Evolutionary conservation across 306 rosid species (phyloP).

Genomic region (Sesbania bispinosa): DNA sequence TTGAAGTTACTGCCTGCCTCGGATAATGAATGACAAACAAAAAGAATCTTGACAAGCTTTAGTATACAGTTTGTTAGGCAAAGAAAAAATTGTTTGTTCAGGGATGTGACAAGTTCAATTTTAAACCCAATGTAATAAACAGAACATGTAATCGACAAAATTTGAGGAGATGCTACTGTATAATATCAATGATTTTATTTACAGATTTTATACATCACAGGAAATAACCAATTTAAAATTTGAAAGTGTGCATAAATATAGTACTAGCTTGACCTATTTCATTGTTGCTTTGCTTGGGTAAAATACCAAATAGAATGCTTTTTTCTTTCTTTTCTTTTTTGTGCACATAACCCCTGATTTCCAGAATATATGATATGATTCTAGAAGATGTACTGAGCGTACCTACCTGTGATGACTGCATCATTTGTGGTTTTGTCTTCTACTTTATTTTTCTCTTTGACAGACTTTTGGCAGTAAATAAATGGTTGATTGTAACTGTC

Average conservation of each 20-base stretch:
- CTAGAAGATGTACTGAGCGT: background rate
- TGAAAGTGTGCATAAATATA: background rate
- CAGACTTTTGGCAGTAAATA: background rate
- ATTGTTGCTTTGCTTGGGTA: background rate
- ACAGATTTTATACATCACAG: background rate
- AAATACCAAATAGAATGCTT: background rate
- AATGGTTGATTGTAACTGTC: slow-evolving; percentile 2
- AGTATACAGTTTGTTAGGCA: background rate
- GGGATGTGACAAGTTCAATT: background rate
- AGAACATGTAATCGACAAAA: background rate
- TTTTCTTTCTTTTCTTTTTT: background rate
- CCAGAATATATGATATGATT: background rate
- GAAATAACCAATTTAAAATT: background rate
- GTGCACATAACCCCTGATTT: background rate
- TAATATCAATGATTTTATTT: background rate
- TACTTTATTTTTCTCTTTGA: background rate
- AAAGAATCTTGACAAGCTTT: background rate
- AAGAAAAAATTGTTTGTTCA: background rate
- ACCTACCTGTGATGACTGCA: background rate
- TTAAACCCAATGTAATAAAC: too few relatives aligned
- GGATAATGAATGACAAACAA: background rate
- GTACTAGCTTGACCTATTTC: background rate
- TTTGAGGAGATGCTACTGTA: background rate
- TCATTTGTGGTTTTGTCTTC: background rate
- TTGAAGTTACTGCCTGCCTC: background rate